A percentile compares a stretch with the other conserved stretches of the same genome.
These are phyloP conservation scores for Suillus luteus DNA, from an alignment of 768 basidiomycete species.

Conservation along the genomic window DNA sequence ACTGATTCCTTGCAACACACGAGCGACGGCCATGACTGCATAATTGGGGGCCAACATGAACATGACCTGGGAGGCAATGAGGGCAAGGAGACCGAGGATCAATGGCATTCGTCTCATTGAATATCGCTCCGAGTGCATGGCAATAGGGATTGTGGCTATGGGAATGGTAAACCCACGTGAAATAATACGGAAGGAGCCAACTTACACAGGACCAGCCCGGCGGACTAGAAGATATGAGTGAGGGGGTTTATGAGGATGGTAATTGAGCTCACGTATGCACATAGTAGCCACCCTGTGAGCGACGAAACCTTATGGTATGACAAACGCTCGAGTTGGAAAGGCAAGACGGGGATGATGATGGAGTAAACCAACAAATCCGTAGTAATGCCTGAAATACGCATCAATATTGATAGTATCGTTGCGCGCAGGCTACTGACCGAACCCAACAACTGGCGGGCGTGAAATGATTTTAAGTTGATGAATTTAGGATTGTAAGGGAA, in stretches of 20 bases:
- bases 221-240: slow-evolving; percentile 42
- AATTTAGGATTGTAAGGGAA: neutral
- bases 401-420: neutral
- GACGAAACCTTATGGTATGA: slow-evolving; percentile 48
- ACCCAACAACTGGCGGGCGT: slow-evolving; percentile 42
- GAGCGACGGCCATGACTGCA: slow-evolving; percentile 57
- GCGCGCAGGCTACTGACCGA: slow-evolving; percentile 39
- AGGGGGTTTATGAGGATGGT: neutral
- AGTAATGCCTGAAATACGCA: slow-evolving; percentile 33
- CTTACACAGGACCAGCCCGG: slow-evolving; percentile 56
- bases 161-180: slow-evolving; percentile 7
- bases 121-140: slow-evolving; percentile 55
- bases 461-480: slow-evolving; percentile 8
- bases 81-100: slow-evolving; percentile 48
- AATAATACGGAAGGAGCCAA: slow-evolving; percentile 4
- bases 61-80: slow-evolving; percentile 57
- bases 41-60: slow-evolving; percentile 64
- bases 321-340: slow-evolving; percentile 58
- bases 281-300: slow-evolving; percentile 61
- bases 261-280: slow-evolving; percentile 49
- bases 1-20: slow-evolving; percentile 59
- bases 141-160: slow-evolving; percentile 58
- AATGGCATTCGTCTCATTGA: slow-evolving; percentile 50
- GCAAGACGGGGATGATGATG: slow-evolving; percentile 62
- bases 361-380: slow-evolving; percentile 64